phyloP scores from a whole-genome alignment of 352 stramenopile species.

The Globisporangium paroecandrum region DNA sequence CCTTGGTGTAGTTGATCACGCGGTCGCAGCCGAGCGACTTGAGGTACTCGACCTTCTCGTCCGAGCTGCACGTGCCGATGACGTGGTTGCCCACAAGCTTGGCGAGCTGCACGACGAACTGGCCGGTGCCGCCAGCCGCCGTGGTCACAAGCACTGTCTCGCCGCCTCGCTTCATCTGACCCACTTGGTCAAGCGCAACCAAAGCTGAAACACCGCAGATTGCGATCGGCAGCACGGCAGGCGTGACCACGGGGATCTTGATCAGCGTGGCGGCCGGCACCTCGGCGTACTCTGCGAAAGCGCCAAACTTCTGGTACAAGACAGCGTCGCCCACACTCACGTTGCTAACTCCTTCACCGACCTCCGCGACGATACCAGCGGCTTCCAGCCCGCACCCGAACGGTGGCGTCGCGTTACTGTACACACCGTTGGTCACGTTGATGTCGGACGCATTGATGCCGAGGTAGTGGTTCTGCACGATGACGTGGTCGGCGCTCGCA shows the following conservation, averaged over 20 bases:
- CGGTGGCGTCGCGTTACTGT: conserved; percentile 29
- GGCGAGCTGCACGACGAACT: conserved; percentile 83
- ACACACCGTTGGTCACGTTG: conserved; percentile 51
- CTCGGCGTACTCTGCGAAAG: conserved; percentile 52
- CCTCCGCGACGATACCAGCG: conserved; percentile 16
- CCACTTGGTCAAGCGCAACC: conserved; percentile 47
- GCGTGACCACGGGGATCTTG: conserved; percentile 16
- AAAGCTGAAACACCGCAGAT: conserved; percentile 38
- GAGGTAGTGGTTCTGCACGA: conserved; percentile 51
- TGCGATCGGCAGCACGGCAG: conserved; percentile 29
- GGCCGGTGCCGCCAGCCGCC: conserved; percentile 69
- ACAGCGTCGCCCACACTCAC: conserved; percentile 45
- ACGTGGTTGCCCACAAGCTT: conserved; percentile 79
- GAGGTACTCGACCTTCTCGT: conserved; percentile 82
- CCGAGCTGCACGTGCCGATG: conserved; percentile 78
- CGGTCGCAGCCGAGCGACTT: conserved; percentile 57
- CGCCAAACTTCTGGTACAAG: conserved; percentile 42
- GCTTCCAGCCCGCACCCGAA: conserved; percentile 34
- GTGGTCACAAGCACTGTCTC: conserved; percentile 65
- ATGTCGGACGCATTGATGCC: conserved; percentile 58
- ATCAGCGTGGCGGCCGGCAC: conserved; percentile 31
- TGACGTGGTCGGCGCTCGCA: conserved; percentile 22
- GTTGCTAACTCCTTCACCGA: conserved; percentile 39
- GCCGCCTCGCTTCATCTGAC: conserved; percentile 41
- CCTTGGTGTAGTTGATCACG: conserved; percentile 85